Base-by-base conservation (phyloP, 2,329 filamentous ascomycete genomes). In the Aspergillus alliaceus region DNA sequence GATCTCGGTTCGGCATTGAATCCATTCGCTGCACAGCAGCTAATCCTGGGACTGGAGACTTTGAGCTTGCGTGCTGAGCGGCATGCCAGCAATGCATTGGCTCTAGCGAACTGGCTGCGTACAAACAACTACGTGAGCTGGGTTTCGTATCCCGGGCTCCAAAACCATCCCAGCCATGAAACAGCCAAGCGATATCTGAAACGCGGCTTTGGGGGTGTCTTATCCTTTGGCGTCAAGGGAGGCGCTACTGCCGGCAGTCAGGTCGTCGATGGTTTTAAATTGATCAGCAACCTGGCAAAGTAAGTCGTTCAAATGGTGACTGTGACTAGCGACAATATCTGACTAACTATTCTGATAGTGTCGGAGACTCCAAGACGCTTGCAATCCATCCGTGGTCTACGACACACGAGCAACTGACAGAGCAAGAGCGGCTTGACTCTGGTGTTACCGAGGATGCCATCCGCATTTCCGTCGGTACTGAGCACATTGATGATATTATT, bases 401-500 rank as follows among this genome's bases (percentile, higher is more conserved):
- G 2, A 98, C 93, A 2, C 93, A 98, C 75, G 90, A 96, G 80
- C 93, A 98, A 79, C 82, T 98, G 57, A 86, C 82, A 24, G 89
- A 93, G 29, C 84, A 92, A 72, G 93, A 97, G 82, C 91, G 87
- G 77, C 72, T 83, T 51, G 86, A 80, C 71, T 93, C 90, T 22
- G 93, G 93, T 66, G 91, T 95, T 11, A 95, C 91, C 15, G 73
- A 91, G 83, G 93, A 96, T 70, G 86, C 93, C 37, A 96, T 98
- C 75, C 90, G 93, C 61, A 95, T 98, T 70, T 97, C 93, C 0
- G 93, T 97, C 58, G 93, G 93, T 52, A 96, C 90, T 1, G 93
- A 98, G 79, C 92, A 97, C 75, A 96, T 98, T 72, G 93, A 96
- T 79, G 93, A 98, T 71, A 97, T 98, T 69, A 95, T 96, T 70